phyloP scores from a whole-genome alignment of 1,284 basidiomycete species.

The Trametes hirsuta region DNA sequence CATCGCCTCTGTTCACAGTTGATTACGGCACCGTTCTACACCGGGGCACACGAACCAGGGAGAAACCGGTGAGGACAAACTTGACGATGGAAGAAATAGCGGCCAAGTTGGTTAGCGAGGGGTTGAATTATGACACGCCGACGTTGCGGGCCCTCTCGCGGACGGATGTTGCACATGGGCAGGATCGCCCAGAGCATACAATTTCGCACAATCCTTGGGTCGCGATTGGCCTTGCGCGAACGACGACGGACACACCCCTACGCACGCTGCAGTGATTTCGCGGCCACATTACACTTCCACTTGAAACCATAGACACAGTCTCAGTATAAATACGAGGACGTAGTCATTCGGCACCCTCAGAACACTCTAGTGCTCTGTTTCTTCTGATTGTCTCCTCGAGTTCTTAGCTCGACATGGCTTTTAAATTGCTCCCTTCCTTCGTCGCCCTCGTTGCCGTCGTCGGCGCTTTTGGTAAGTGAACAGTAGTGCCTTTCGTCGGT shows the following conservation, averaged over 20 bases:
- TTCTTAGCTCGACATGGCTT: constrained; percentile 12
- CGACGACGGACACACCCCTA: background rate
- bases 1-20: constrained; percentile 1
- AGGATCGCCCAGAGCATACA: background rate
- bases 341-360: constrained; percentile 1
- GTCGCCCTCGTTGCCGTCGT: constrained; percentile 17
- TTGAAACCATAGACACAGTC: background rate
- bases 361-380: constrained; percentile 1
- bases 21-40: constrained; percentile 5
- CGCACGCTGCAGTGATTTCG: background rate
- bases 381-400: background rate
- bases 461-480: constrained; percentile 11
- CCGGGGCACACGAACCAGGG: background rate
- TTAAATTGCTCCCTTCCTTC: constrained; percentile 20
- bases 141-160: constrained; percentile 7
- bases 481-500: constrained; percentile 1
- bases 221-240: constrained; percentile 7
- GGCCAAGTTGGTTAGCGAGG: background rate
- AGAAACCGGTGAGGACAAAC: background rate
- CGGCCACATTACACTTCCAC: background rate
- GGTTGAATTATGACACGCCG: constrained; percentile 8
- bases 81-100: background rate
- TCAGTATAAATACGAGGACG: constrained; percentile 6
- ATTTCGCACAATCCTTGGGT: background rate
- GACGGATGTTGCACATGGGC: background rate